Evolutionary conservation across 495 filamentous ascomycete species (phyloP).

Genomic region (Neurospora sp.): DNA sequence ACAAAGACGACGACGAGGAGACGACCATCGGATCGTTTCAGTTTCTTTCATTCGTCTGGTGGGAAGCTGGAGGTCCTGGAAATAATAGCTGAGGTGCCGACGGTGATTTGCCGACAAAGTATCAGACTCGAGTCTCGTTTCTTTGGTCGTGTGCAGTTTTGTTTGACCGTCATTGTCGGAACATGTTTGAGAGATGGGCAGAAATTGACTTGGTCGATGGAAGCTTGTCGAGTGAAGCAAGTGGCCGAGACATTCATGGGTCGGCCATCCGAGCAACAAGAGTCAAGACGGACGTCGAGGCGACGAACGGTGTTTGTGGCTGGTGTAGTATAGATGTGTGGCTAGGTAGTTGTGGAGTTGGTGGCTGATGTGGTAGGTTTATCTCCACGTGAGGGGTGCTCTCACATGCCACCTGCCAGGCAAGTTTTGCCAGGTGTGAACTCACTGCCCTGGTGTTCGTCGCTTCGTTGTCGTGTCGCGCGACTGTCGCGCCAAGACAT

Average conservation of each 20-base stretch:
- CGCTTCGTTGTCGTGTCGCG: constrained; percentile 1
- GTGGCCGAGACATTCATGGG: not conserved
- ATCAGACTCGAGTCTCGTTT: not conserved
- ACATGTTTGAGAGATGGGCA: not conserved
- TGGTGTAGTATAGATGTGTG: not conserved
- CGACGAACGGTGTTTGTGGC: not conserved
- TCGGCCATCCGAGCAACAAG: not conserved
- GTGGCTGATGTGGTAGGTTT: not conserved
- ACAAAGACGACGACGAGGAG: not conserved
- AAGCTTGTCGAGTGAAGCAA: not conserved
- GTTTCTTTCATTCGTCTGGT: not conserved
- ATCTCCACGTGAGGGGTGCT: not conserved
- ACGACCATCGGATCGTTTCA: not conserved
- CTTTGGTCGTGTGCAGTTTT: not conserved
- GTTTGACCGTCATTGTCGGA: not conserved
- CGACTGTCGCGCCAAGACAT: constrained; percentile 3
- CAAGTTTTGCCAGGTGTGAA: not conserved
- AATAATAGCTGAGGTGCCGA: not conserved
- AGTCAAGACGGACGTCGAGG: not conserved
- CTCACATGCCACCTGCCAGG: not conserved
- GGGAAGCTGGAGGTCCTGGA: not conserved
- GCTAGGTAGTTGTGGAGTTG: not conserved
- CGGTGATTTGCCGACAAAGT: not conserved
- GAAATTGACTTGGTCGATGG: not conserved
- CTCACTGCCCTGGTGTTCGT: not conserved